These are phyloP conservation scores for Microstroma glucosiphilum DNA, from an alignment of 1,284 basidiomycete species.

Conservation along the genomic window DNA sequence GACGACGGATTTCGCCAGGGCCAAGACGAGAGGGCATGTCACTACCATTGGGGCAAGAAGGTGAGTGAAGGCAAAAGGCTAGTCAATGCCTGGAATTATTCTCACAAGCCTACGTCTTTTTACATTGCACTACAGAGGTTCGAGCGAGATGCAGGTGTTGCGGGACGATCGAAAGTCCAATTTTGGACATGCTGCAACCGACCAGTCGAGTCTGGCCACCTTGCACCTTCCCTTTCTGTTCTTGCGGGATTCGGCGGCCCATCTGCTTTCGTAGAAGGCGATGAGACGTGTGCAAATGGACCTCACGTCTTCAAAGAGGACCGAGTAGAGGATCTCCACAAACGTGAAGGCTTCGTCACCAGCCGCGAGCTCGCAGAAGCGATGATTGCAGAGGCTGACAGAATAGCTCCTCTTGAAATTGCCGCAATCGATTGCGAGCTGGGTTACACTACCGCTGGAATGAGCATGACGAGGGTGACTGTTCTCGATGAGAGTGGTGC, in stretches of 20 bases:
- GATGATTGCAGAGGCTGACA: neutral
- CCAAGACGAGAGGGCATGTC: slow-evolving; percentile 30
- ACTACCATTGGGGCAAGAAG: slow-evolving; percentile 39
- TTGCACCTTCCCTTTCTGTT: slow-evolving; percentile 8
- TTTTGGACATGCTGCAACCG: slow-evolving; percentile 43
- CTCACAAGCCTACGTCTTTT: too few relatives aligned
- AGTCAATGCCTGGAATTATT: too few relatives aligned
- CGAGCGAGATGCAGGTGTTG: neutral
- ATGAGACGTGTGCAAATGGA: slow-evolving; percentile 34
- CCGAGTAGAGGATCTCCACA: slow-evolving; percentile 25
- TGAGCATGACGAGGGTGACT: slow-evolving; percentile 40
- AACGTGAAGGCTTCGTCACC: slow-evolving; percentile 34
- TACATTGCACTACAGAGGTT: neutral
- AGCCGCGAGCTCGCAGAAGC: slow-evolving; percentile 20
- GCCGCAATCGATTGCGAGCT: slow-evolving; percentile 47
- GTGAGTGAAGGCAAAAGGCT: slow-evolving; percentile 3
- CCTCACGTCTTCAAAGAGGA: slow-evolving; percentile 49
- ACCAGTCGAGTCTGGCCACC: slow-evolving; percentile 23
- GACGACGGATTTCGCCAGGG: slow-evolving; percentile 14
- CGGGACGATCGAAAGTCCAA: slow-evolving; percentile 12
- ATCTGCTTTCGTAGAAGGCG: slow-evolving; percentile 17
- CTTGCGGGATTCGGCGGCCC: slow-evolving; percentile 4
- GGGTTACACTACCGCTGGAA: slow-evolving; percentile 43
- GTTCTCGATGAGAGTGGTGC: slow-evolving; percentile 40
- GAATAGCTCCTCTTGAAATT: slow-evolving; percentile 24